Conservation (phyloP, 164 flowering plant species). For the Tetracentron sinense region DNA sequence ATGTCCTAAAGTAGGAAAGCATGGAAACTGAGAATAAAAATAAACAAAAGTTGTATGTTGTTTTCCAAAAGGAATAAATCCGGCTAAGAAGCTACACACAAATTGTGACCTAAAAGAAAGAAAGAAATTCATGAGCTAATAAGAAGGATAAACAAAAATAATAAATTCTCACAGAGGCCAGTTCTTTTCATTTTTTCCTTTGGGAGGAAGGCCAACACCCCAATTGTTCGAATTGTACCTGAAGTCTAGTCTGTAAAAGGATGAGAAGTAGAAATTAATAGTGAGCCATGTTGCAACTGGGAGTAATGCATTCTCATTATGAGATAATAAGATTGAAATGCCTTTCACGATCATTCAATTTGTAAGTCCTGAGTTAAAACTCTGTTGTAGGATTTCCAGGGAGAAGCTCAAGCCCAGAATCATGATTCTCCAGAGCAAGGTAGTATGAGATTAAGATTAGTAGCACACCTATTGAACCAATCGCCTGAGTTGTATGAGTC, state of each 20-base stretch:
- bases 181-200: constrained; percentile 67
- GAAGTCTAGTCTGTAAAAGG: constrained; percentile 70
- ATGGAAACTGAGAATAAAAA: not conserved
- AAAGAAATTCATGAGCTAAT: not conserved
- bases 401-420: not conserved
- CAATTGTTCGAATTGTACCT: constrained; percentile 79
- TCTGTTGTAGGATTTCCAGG: not conserved
- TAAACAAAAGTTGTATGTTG: not conserved
- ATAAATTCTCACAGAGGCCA: constrained; percentile 80
- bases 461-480: constrained; percentile 85
- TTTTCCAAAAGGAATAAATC: not conserved
- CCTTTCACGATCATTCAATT: not conserved
- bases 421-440: not conserved
- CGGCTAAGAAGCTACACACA: not conserved
- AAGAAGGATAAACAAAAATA: constrained; percentile 5
- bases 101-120: not conserved
- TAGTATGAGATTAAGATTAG: not conserved
- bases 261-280: constrained; percentile 2
- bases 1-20: not conserved
- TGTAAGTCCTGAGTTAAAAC: not conserved
- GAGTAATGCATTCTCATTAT: not conserved
- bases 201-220: constrained; percentile 97
- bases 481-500: constrained; percentile 98
- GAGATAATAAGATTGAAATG: not conserved
- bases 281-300: not conserved